Evolutionary conservation across 768 basidiomycete species (phyloP), one percentile per base, ranked within the genome.

Genomic region (Boletus subcaerulescens): DNA sequence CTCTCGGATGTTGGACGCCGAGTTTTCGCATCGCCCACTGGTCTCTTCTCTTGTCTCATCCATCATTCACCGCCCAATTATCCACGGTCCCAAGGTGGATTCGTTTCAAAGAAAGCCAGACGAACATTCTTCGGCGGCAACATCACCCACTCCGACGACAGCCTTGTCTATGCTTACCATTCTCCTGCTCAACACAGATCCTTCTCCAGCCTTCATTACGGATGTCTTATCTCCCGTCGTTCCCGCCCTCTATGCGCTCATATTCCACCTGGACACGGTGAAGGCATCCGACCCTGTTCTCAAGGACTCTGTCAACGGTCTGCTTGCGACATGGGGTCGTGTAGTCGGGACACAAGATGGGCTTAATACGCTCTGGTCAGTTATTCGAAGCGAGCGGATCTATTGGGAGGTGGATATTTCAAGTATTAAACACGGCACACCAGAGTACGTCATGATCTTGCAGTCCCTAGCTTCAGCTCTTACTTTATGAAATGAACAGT

Each of bases 301-400:
- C 12, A 83, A 77, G 57, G 84, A 85, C 60, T 76, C 79, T 3
- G 71, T 90, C 3, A 76, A 72, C 18, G 84, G 82, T 10, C 64
- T 93, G 14, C 69, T 95, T 20, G 66, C 76, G 5, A 86, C 87
- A 0, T 96, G 92, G 93, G 91, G 83, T 0, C 81, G 87, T 55
- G 79, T 89, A 4, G 77, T 85, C 0, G 76, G 76, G 35, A 62
- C 69, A 6, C 60, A 71, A 7, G 83, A 86, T 50, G 88, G 82
- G 0, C 59, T 80, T 17, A 71, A 73, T 17, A 77, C 79, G 1
- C 61, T 93, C 4, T 87, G 85, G 85, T 70, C 70, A 10, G 76
- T 93, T 40, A 72, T 89, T 20, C 72, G 69, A 42, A 76, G 76
- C 13, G 74, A 80, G 51, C 75, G 76, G 18, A 69, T 76, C 4